These are phyloP conservation scores for Cryptomeria japonica DNA, from an alignment of 75 land plant species.

Conservation along the genomic window DNA sequence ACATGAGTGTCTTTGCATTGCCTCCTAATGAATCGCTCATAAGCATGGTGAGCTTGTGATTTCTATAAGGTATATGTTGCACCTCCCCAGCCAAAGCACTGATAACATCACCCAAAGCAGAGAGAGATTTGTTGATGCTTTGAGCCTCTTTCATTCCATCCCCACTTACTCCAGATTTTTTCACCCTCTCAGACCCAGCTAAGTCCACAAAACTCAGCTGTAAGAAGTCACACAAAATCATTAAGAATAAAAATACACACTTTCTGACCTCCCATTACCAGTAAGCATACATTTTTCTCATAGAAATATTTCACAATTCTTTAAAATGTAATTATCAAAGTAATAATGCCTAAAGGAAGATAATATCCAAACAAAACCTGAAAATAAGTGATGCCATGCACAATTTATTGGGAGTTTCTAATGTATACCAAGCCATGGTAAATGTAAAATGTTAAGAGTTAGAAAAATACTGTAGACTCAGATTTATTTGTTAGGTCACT, in stretches of 20 bases:
- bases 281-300: background rate
- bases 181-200: conserved; percentile 98
- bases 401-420: background rate
- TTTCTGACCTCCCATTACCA: background rate
- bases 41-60: conserved; percentile 95
- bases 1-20: conserved; percentile 99
- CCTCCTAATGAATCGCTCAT: conserved; percentile 99
- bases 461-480: background rate
- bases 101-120: conserved; percentile 97
- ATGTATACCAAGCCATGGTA: background rate
- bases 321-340: background rate
- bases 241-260: background rate
- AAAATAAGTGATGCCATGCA: background rate
- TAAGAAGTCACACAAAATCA: background rate
- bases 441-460: background rate
- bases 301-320: background rate
- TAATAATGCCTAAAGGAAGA: background rate
- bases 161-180: conserved; percentile 93
- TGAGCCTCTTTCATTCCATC: conserved; percentile 95
- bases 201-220: conserved; percentile 99
- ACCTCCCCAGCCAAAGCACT: conserved; percentile 84
- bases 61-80: conserved; percentile 94
- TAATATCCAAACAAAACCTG: background rate
- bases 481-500: no score
- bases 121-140: conserved; percentile 97